Percentiles rank a stretch among this genome's conserved stretches.
phyloP scores from a whole-genome alignment of 2,329 filamentous ascomycete genomes.

The Tolypocladium nubicola region DNA sequence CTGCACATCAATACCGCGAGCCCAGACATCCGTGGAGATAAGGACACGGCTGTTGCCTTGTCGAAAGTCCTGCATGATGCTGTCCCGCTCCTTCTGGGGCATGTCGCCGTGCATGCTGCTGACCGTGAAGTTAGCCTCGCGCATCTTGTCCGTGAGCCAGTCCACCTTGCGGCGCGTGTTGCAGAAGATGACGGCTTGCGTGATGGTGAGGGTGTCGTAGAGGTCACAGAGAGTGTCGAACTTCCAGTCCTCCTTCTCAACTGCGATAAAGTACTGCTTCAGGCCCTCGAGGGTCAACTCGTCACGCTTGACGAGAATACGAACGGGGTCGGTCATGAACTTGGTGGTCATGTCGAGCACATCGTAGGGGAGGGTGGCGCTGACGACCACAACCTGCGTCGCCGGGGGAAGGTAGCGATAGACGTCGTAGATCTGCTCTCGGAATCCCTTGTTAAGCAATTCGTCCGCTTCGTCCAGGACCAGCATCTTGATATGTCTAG shows the following conservation, averaged over 20 bases:
- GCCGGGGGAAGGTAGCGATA: slow-evolving; percentile 94
- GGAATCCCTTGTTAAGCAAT: slow-evolving; percentile 82
- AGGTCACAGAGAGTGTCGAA: slow-evolving; percentile 97
- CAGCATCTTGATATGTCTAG: slow-evolving; percentile 54
- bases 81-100: slow-evolving; percentile 95
- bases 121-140: slow-evolving; percentile 96
- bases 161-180: slow-evolving; percentile 98
- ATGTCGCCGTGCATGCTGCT: slow-evolving; percentile 99
- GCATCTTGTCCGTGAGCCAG: slow-evolving; percentile 99
- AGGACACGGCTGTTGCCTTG: slow-evolving; percentile 93
- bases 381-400: slow-evolving; percentile 97
- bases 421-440: slow-evolving; percentile 98
- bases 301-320: slow-evolving; percentile 96
- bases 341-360: slow-evolving; percentile 99
- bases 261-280: slow-evolving; percentile 98
- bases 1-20: slow-evolving; percentile 96
- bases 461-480: slow-evolving; percentile 53
- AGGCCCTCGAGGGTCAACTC: slow-evolving; percentile 94
- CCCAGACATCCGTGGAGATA: slow-evolving; percentile 97
- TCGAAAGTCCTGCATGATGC: slow-evolving; percentile 98
- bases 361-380: slow-evolving; percentile 92
- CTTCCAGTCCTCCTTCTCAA: slow-evolving; percentile 99
- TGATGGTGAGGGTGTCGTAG: slow-evolving; percentile 97
- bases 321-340: slow-evolving; percentile 97
- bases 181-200: slow-evolving; percentile 98